phyloP scores from a whole-genome alignment of 2,329 filamentous ascomycete genomes.

The Cladosporium sp. region DNA sequence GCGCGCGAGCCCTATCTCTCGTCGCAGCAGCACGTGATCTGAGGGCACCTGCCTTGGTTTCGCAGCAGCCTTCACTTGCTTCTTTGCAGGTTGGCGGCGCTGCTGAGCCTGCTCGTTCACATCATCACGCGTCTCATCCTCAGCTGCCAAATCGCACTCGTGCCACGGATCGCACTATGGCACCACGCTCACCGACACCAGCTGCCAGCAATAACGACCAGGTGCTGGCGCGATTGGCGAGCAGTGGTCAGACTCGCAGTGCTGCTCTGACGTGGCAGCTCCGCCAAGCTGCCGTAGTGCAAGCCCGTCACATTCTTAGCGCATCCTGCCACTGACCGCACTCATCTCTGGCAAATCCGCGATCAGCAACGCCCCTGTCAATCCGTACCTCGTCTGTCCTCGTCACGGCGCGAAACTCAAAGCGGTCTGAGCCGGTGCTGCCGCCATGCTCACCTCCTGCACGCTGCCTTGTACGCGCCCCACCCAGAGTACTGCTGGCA shows the following conservation, averaged over 20 bases:
- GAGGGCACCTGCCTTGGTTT: background rate
- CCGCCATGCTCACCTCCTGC: constrained; percentile 11
- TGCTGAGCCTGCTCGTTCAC: background rate
- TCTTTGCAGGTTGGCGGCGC: constrained; percentile 5
- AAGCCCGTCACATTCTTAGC: constrained; percentile 6
- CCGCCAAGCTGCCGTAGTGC: constrained; percentile 4
- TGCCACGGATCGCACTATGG: too few relatives aligned
- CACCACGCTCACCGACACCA: background rate
- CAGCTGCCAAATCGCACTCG: too few relatives aligned
- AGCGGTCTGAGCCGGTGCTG: constrained; percentile 6
- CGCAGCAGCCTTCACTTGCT: constrained; percentile 10
- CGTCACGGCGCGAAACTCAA: constrained; percentile 12
- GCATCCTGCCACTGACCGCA: background rate
- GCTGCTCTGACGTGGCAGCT: constrained; percentile 9
- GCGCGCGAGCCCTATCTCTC: background rate
- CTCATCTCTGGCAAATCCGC: constrained; percentile 10
- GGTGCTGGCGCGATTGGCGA: constrained; percentile 3
- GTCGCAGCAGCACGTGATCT: background rate
- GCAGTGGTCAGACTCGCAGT: constrained; percentile 1
- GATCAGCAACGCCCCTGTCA: constrained; percentile 12
- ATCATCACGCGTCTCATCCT: constrained; percentile 2
- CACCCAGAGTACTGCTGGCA: constrained; percentile 7
- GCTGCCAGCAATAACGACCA: constrained; percentile 1
- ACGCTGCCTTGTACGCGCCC: constrained; percentile 5
- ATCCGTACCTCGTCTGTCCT: constrained; percentile 5